These are phyloP conservation scores for Phoma herbarum DNA, from an alignment of 2,329 filamentous ascomycete genomes.

Conservation along the genomic window DNA sequence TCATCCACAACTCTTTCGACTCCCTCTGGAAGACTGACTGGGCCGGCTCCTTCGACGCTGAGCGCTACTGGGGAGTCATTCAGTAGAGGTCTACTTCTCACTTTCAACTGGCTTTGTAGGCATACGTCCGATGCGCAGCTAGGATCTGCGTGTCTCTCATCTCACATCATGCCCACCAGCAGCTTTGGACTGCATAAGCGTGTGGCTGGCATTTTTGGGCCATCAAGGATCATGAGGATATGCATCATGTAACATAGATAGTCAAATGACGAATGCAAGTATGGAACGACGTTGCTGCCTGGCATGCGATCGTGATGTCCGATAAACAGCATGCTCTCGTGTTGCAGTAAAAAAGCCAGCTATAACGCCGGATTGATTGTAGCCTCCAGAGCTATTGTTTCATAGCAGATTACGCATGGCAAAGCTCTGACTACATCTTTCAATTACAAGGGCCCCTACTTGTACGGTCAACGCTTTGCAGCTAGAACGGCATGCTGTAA, in stretches of 20 bases:
- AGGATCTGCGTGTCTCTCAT: slow-evolving; percentile 24
- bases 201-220: slow-evolving; percentile 36
- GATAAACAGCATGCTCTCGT: no score
- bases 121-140: slow-evolving; percentile 18
- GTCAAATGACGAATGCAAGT: slow-evolving; percentile 8
- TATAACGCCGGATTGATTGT: no score
- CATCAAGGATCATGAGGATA: slow-evolving; percentile 35
- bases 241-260: slow-evolving; percentile 46
- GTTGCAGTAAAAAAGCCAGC: no score
- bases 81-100: slow-evolving; percentile 14
- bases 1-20: slow-evolving; percentile 83
- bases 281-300: not conserved
- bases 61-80: slow-evolving; percentile 75
- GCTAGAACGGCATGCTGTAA: no score
- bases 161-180: slow-evolving; percentile 24
- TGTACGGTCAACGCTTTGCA: no score
- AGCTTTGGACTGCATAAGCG: slow-evolving; percentile 26
- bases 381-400: no score
- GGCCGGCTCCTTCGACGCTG: slow-evolving; percentile 70
- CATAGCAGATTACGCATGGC: no score
- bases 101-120: not conserved
- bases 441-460: no score
- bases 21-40: slow-evolving; percentile 78
- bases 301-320: no score
- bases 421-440: no score